phyloP scores from a whole-genome alignment of 352 stramenopile genomes.

The Phytophthora tentaculata region DNA sequence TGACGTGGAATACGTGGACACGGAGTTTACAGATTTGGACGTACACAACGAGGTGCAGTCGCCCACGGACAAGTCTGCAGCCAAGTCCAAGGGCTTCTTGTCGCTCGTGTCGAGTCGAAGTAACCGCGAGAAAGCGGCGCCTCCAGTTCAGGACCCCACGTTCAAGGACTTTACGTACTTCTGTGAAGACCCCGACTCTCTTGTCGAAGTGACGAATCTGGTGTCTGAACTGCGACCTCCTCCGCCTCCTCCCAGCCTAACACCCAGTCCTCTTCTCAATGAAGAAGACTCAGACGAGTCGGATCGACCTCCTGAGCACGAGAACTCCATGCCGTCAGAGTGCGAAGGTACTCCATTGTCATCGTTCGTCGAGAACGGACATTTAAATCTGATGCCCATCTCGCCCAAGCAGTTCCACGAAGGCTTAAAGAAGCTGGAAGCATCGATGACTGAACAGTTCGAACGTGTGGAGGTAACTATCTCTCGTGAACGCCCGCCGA shows the following conservation, averaged over 20 bases:
- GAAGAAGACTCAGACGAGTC: conserved; percentile 46
- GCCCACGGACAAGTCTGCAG: conserved; percentile 78
- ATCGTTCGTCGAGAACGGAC: conserved; percentile 84
- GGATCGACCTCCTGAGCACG: conserved; percentile 28
- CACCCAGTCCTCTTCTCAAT: conserved; percentile 38
- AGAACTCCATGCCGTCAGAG: conserved; percentile 39
- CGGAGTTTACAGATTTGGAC: conserved; percentile 88
- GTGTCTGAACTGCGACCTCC: conserved; percentile 79
- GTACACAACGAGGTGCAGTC: conserved; percentile 84
- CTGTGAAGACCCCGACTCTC: conserved; percentile 85
- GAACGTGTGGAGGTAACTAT: conserved; percentile 85
- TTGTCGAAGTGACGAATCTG: conserved; percentile 83
- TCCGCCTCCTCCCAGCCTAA: conserved; percentile 39
- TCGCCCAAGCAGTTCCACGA: conserved; percentile 62
- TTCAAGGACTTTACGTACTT: conserved; percentile 93
- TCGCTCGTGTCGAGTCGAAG: conserved; percentile 77
- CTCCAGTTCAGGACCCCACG: conserved; percentile 85
- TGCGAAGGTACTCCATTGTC: conserved; percentile 75
- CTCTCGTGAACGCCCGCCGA: conserved; percentile 61
- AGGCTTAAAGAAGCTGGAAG: conserved; percentile 72
- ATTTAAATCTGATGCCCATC: conserved; percentile 58
- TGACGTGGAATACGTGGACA: conserved; percentile 88
- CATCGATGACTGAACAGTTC: conserved; percentile 71
- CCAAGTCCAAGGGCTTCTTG: conserved; percentile 83
- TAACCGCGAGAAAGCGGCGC: conserved; percentile 66